Conservation (phyloP, 306 rosid genomes). For the Vigna unguiculata region DNA sequence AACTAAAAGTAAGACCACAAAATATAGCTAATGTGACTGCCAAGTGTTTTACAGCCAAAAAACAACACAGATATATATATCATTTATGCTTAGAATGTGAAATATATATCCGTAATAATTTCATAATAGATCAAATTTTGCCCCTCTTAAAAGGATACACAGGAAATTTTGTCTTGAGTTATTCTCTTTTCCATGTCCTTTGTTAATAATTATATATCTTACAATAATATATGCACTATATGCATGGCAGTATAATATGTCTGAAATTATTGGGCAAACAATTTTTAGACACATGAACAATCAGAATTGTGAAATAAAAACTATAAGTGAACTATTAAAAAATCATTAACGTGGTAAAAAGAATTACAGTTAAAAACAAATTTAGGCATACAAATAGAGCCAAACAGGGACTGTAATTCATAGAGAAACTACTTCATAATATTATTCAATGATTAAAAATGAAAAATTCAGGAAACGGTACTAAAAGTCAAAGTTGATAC, state of each 20-base stretch:
- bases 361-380: background rate
- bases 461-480: background rate
- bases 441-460: background rate
- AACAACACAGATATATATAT: background rate
- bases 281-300: background rate
- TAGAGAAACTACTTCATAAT: background rate
- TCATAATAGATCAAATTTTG: background rate
- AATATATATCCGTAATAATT: background rate
- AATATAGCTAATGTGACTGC: background rate
- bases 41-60: background rate
- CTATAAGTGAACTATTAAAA: background rate
- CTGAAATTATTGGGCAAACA: too few species aligned
- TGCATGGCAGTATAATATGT: background rate
- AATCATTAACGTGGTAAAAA: background rate
- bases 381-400: background rate
- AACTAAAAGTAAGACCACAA: background rate
- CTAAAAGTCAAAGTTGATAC: background rate
- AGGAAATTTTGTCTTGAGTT: background rate
- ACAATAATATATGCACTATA: background rate
- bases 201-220: background rate
- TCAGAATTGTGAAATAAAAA: background rate
- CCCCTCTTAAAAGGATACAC: background rate
- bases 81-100: background rate
- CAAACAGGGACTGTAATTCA: too few species aligned
- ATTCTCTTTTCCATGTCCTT: background rate